Base-by-base conservation (phyloP, 768 basidiomycete species). In the Suillus clintonianus region DNA sequence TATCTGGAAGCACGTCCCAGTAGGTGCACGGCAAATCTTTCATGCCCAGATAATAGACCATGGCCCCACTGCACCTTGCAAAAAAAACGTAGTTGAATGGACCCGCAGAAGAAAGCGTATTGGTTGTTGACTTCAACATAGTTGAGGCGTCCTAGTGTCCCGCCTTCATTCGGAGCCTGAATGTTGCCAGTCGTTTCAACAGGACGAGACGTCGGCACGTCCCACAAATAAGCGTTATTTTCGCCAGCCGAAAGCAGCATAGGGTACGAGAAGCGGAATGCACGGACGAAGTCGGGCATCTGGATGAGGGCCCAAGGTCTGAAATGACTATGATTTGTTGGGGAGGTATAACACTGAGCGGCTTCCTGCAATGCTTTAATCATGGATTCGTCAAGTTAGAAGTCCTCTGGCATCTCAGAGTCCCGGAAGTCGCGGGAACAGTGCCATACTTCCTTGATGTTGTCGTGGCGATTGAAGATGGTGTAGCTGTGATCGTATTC, bases 401-500 rank as follows among this genome's bases (percentile, higher is more conserved):
- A 79, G 6, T 64, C 64, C 15, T 68, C 68, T 14, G 70, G 68
- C 15, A 63, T 57, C 7, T 64, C 63, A 47, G 68, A 65, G 9
- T 60, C 63, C 14, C 74, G 67, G 32, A 81, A 75, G 42, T 79
- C 76, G 4, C 76, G 67, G 7, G 79, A 68, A 32, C 69, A 81
- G 34, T 88, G 79, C 92, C 92, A 94, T 15, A 92, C 85, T 71
- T 94, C 92, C 66, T 89, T 89, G 65, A 76, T 69, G 10, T 82
- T 80, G 34, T 80, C 82, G 24, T 71, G 51, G 36, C 88, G 83
- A 68, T 92, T 89, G 71, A 92, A 90, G 54, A 93, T 76, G 54
- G 92, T 77, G 69, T 84, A 92, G 10, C 92, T 92, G 34, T 82
- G 76, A 15, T 79, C 86, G 65, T 92, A 94, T 73, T 94, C 92